phyloP scores from a whole-genome alignment of 805 yeast genomes.

The Cyberlindnera bimundalis region DNA sequence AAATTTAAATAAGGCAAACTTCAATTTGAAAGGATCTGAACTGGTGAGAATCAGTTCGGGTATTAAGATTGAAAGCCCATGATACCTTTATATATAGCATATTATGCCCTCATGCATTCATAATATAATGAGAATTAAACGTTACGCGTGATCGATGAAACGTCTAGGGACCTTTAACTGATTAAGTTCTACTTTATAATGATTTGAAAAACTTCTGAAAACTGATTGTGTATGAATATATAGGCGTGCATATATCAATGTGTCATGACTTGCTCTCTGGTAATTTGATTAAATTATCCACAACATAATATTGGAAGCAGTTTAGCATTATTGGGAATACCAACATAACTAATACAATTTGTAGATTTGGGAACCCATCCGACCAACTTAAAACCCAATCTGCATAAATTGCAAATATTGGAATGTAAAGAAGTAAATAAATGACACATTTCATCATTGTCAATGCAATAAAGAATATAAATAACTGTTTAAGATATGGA shows the following conservation, averaged over 20 bases:
- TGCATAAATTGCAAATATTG: conserved; percentile 66
- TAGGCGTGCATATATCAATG: too few species aligned
- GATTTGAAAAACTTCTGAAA: too few species aligned
- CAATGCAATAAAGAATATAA: conserved; percentile 62
- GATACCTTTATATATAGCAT: too few species aligned
- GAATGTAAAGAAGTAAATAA: conserved; percentile 56
- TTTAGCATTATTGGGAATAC: conserved; percentile 73
- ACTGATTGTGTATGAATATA: too few species aligned
- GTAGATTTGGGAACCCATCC: conserved; percentile 72
- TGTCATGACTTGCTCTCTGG: conserved; percentile 29
- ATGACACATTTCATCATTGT: conserved; percentile 59
- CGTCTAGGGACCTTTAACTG: too few species aligned
- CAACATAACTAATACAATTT: conserved; percentile 84
- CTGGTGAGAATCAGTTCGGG: conserved; percentile 19
- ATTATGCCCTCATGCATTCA: too few species aligned
- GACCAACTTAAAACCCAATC: conserved; percentile 82
- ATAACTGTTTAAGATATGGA: conserved; percentile 69
- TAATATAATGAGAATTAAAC: too few species aligned
- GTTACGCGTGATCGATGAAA: too few species aligned
- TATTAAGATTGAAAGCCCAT: conserved; percentile 11
- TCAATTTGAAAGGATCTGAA: conserved; percentile 26
- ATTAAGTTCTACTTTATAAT: too few species aligned
- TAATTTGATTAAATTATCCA: conserved; percentile 70
- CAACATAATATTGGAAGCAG: conserved; percentile 66
- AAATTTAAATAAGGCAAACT: conserved; percentile 27